Evolutionary conservation across 495 filamentous ascomycete genomes (phyloP).

Genomic region (Tuber melanosporum): DNA sequence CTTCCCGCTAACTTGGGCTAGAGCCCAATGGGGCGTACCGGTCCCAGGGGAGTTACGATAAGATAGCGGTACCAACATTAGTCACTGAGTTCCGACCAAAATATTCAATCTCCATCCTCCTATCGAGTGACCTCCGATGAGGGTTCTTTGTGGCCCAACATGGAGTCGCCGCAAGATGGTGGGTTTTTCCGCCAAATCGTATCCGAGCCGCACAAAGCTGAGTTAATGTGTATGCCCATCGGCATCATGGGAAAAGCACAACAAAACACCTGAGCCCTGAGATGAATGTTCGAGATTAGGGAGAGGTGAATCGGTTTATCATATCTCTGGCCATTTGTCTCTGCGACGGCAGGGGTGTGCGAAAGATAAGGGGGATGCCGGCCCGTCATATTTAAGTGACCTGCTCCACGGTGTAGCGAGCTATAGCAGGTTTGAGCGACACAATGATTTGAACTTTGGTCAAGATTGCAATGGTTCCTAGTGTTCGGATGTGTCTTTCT

Average conservation of each 20-base stretch:
- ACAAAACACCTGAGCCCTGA: background rate
- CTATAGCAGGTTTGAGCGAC: no score
- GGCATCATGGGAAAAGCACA: background rate
- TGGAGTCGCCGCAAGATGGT: background rate
- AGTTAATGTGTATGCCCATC: background rate
- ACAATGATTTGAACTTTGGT: no score
- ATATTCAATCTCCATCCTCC: background rate
- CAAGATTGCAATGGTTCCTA: no score
- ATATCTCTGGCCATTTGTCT: no score
- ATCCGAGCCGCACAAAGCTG: background rate
- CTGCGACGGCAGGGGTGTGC: no score
- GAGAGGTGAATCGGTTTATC: no score
- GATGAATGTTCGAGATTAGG: background rate
- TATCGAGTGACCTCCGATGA: background rate
- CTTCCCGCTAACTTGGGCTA: background rate
- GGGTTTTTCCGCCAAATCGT: background rate
- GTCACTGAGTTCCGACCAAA: background rate
- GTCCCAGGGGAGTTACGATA: background rate
- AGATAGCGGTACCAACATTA: background rate
- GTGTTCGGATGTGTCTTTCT: no score
- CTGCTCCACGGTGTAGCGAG: no score
- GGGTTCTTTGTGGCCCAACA: background rate
- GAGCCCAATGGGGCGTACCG: background rate
- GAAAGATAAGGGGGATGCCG: no score
- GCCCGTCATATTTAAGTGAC: no score